phyloP scores from a whole-genome alignment of 176 grass and related monocot species.

The Musa acuminata region DNA sequence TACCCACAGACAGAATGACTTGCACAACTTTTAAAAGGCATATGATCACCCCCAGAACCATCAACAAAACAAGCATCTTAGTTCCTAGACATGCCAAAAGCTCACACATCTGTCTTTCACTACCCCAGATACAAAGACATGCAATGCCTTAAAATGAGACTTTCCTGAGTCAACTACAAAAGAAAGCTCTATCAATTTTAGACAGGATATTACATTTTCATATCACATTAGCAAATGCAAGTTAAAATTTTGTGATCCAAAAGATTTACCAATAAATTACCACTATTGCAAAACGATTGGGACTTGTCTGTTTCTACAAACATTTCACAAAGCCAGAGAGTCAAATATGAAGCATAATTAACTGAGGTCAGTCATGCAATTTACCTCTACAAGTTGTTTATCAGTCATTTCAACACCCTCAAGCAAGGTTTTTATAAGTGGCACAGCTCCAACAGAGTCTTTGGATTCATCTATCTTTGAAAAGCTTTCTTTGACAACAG shows the following conservation, averaged over 20 bases:
- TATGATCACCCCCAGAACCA: background rate
- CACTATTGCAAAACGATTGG: background rate
- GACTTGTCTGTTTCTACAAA: background rate
- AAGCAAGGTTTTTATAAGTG: conserved; percentile 49
- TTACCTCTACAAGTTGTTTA: conserved; percentile 68
- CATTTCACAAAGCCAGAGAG: background rate
- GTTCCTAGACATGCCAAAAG: background rate
- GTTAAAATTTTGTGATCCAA: conserved; percentile 3
- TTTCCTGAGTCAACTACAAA: background rate
- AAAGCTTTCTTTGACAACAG: conserved; percentile 63
- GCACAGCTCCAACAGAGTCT: conserved; percentile 55
- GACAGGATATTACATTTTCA: background rate
- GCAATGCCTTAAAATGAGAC: background rate
- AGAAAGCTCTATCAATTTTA: background rate
- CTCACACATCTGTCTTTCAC: background rate
- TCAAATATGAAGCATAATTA: background rate
- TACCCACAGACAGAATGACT: too few species aligned
- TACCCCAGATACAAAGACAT: background rate
- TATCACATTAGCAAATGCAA: background rate
- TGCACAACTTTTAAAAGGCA: background rate
- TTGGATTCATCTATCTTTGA: conserved; percentile 52
- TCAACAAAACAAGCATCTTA: background rate
- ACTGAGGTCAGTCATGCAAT: background rate
- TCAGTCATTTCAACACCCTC: conserved; percentile 73
- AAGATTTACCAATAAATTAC: background rate